Evolutionary conservation across 805 yeast genomes (phyloP), one percentile per base, ranked within the genome.

Genomic region (Yamadazyma takamatsuzukensis): DNA sequence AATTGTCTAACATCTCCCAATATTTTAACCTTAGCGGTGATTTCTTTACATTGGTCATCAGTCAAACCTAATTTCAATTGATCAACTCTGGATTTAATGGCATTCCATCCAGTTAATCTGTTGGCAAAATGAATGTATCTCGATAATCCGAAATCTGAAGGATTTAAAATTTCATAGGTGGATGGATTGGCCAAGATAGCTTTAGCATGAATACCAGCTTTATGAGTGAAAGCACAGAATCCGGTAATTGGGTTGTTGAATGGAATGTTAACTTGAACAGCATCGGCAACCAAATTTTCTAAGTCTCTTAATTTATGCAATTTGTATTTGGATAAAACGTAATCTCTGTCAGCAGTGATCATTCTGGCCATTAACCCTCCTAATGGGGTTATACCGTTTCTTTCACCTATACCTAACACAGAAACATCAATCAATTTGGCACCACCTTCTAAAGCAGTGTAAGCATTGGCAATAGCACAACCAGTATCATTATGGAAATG

Each of bases 401-500:
- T 82, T 76, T 90, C 98, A 65, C 98, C 98, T 48, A 90, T 93
- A 52, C 98, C 98, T 51, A 90, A 76, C 12, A 90, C 97, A 10
- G 96, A 83, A 27, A 87, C 95, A 64, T 90, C 98, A 46, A 90
- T 85, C 51, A 89, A 76, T 55, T 78, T 80, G 47, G 98, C 98
- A 54, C 98, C 98, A 34, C 88, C 98, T 68, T 90, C 98, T 52
- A 90, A 73, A 10, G 97, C 97, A 37, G 97, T 87, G 76, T 93
- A 93, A 21, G 98, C 96, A 61, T 90, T 90, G 41, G 97, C 96
- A 67, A 90, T 87, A 45, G 98, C 96, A 72, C 97, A 93, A 43
- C 98, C 98, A 21, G 98, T 90, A 64, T 90, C 98, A 61, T 90
- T 86, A 70, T 90, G 98, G 85, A 90, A 93, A 64, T 90, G 98